Percentiles rank a stretch among this genome's conserved stretches.
These are phyloP conservation scores for Paecilomyces sp. DNA, from an alignment of 2,329 filamentous ascomycete genomes.

Conservation along the genomic window DNA sequence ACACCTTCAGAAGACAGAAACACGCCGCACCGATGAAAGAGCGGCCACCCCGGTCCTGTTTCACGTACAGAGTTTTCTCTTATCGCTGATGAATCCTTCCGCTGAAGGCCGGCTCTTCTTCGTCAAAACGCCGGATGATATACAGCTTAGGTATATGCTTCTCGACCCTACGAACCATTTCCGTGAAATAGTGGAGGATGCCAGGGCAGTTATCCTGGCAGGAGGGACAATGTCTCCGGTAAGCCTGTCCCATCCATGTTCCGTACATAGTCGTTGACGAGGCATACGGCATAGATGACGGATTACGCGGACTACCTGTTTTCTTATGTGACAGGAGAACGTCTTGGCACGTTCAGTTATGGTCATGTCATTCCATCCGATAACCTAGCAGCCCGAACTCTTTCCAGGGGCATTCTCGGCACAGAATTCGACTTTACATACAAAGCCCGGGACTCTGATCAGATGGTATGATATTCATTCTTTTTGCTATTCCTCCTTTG, in stretches of 20 bases:
- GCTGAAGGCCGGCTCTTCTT: slow-evolving; percentile 57
- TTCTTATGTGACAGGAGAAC: slow-evolving; percentile 57
- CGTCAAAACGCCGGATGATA: slow-evolving; percentile 38
- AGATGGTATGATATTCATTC: slow-evolving; percentile 42
- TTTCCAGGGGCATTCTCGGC: slow-evolving; percentile 46
- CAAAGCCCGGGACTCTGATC: slow-evolving; percentile 61
- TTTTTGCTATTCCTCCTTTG: not conserved
- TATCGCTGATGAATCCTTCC: slow-evolving; percentile 79
- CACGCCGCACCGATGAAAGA: slow-evolving; percentile 18
- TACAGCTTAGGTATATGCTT: slow-evolving; percentile 74
- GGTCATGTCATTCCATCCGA: slow-evolving; percentile 84
- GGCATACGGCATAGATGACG: slow-evolving; percentile 51
- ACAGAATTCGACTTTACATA: slow-evolving; percentile 79
- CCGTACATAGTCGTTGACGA: slow-evolving; percentile 4
- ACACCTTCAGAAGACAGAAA: slow-evolving; percentile 49
- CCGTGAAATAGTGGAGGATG: slow-evolving; percentile 74
- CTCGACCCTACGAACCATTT: slow-evolving; percentile 90
- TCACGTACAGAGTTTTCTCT: slow-evolving; percentile 62
- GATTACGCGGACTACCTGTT: slow-evolving; percentile 87
- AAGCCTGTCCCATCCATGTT: slow-evolving; percentile 13
- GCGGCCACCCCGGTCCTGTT: slow-evolving; percentile 49
- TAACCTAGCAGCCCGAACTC: slow-evolving; percentile 71
- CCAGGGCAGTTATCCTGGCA: slow-evolving; percentile 80
- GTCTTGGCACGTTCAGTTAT: slow-evolving; percentile 78
- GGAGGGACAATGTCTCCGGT: slow-evolving; percentile 95